Evolutionary conservation across 768 basidiomycete species (phyloP), one percentile per base, ranked within the genome.

Genomic region (Psilocybe subaeruginosa): DNA sequence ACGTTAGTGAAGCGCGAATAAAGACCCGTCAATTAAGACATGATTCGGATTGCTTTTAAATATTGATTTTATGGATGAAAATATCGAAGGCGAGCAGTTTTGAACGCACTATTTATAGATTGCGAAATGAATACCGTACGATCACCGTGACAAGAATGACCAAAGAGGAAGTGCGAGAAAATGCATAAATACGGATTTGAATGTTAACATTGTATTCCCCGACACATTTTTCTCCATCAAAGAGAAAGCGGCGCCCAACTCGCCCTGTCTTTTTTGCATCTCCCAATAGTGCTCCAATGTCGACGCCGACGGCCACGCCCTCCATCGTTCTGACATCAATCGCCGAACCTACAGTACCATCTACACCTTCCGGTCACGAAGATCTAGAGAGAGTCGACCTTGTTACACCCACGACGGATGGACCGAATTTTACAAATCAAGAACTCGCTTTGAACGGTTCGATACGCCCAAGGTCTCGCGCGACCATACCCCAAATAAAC

Each of bases 371-470:
- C 16, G 30, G 30, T 11, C 48, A 45, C 39, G 41, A 46, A 12
- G 43, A 61, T 31, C 43, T 56, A 7, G 37, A 56, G 37, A 49
- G 51, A 9, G 17, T 45, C 54, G 27, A 46, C 43, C 33, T 56
- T 23, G 27, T 33, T 56, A 16, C 55, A 8, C 31, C 60, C 1
- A 12, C 49, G 35, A 37, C 19, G 33, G 43, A 49, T 29, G 30
- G 23, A 39, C 30, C 47, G 30, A 50, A 31, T 8, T 47, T 53
- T 30, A 19, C 50, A 33, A 45, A 60, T n/a, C 29, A 63, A 37
- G 65, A 66, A 29, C 56, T 62, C 43, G 39, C 63, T 2, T 45
- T 63, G 47, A 66, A 63, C 59, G 58, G 60, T 19, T 48, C 64
- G 17, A 55, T 51, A 52, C 53, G 55, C 35, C 58, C 58, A 14